Percentiles rank a stretch among this genome's conserved stretches.
phyloP scores from a whole-genome alignment of 805 yeast genomes.

The Sugiyamaella marilandica region DNA sequence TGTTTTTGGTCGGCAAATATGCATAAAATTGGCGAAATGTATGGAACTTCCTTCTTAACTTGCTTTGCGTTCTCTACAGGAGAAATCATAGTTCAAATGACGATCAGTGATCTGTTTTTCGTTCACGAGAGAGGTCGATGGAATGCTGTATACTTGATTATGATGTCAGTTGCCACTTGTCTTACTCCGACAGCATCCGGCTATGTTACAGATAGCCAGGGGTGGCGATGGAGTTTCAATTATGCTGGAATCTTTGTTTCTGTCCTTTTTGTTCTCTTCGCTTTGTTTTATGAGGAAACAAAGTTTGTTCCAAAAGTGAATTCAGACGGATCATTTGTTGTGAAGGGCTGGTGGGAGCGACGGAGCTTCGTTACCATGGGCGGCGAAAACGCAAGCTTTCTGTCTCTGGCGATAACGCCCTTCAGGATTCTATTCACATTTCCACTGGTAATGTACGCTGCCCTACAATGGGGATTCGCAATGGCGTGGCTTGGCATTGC shows the following conservation, averaged over 20 bases:
- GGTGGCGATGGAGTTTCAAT: conserved; percentile 29
- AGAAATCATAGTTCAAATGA: conserved; percentile 22
- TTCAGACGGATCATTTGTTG: not conserved
- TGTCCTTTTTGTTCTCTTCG: conserved; percentile 12
- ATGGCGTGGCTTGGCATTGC: conserved; percentile 17
- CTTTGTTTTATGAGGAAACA: conserved; percentile 23
- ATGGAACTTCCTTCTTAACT: conserved; percentile 12
- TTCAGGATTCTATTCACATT: conserved; percentile 10
- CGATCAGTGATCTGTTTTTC: conserved; percentile 24
- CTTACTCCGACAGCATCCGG: conserved; percentile 26
- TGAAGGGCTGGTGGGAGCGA: not conserved
- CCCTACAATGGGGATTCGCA: conserved; percentile 14
- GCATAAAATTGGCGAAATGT: conserved; percentile 13
- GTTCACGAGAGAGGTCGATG: conserved; percentile 26
- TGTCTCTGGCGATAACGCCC: conserved; percentile 8
- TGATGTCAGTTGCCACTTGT: conserved; percentile 24
- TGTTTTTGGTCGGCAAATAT: conserved; percentile 16
- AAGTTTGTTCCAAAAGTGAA: conserved; percentile 10
- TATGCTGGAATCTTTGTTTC: conserved; percentile 22
- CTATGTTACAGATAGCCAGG: conserved; percentile 21
- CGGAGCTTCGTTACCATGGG: conserved; percentile 9
- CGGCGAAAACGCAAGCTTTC: not conserved
- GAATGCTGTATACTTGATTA: conserved; percentile 24
- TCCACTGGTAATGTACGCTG: conserved; percentile 14
- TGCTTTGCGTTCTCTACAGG: conserved; percentile 12